These are phyloP conservation scores for Colletotrichum sp. DNA, from an alignment of 2,329 filamentous ascomycete species.

Conservation along the genomic window DNA sequence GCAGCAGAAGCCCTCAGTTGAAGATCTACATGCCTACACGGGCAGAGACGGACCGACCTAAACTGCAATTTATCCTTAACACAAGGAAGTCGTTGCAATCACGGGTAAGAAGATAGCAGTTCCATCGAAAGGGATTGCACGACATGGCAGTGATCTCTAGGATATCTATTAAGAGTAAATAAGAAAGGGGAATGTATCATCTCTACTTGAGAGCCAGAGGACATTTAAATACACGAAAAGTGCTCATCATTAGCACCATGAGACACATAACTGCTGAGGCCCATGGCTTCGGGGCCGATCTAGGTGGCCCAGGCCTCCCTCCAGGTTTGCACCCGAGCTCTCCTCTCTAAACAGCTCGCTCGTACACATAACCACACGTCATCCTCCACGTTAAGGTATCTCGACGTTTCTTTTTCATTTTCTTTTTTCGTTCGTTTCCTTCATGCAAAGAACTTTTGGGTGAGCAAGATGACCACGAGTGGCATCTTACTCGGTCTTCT, in stretches of 20 bases:
- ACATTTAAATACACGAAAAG: background rate
- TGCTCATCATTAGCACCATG: background rate
- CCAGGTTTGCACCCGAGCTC: slow-evolving; percentile 7
- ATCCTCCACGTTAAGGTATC: background rate
- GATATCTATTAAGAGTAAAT: background rate
- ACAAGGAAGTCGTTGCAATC: too few species aligned
- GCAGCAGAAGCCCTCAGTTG: too few species aligned
- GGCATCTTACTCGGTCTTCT: slow-evolving; percentile 32
- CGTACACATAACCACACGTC: background rate
- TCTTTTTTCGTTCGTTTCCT: background rate
- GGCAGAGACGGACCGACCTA: too few species aligned
- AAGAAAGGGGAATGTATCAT: background rate
- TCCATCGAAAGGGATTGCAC: too few species aligned
- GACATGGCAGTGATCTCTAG: background rate
- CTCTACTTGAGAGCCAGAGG: background rate
- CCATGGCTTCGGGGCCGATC: background rate
- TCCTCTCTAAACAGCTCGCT: slow-evolving; percentile 6
- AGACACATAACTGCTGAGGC: background rate
- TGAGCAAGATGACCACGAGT: background rate
- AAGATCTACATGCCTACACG: too few species aligned
- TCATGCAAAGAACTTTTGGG: background rate
- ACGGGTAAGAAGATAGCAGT: too few species aligned
- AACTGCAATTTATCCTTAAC: too few species aligned
- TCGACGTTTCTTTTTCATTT: background rate
- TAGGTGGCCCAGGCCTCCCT: background rate